These are phyloP conservation scores for Pachysolen tannophilus DNA, from an alignment of 805 yeast species.

Conservation along the genomic window DNA sequence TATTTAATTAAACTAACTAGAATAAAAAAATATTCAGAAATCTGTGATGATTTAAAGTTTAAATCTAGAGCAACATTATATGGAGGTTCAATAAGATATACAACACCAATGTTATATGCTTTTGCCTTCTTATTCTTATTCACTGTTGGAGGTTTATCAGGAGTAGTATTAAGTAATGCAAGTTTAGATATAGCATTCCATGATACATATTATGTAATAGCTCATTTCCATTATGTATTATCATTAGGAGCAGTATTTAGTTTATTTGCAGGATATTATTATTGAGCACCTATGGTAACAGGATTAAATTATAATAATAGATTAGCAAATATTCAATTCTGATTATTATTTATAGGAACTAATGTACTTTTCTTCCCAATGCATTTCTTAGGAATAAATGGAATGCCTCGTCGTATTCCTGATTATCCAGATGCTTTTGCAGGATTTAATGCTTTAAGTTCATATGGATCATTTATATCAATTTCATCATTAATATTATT, in stretches of 20 bases:
- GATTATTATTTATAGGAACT: slow-evolving; percentile 10
- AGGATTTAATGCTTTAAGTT: slow-evolving; percentile 14
- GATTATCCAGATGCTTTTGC: slow-evolving; percentile 11
- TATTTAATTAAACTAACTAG: slow-evolving; percentile 5
- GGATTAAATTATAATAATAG: slow-evolving; percentile 10
- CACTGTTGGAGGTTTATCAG: slow-evolving; percentile 15
- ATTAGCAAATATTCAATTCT: slow-evolving; percentile 11
- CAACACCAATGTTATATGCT: slow-evolving; percentile 11
- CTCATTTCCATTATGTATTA: slow-evolving; percentile 12
- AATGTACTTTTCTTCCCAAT: slow-evolving; percentile 11
- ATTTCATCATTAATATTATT: slow-evolving; percentile 14
- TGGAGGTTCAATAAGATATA: slow-evolving; percentile 9
- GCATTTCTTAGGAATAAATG: slow-evolving; percentile 11
- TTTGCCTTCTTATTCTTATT: slow-evolving; percentile 15
- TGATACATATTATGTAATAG: slow-evolving; percentile 10
- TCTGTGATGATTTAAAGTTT: no score
- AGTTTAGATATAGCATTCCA: slow-evolving; percentile 13
- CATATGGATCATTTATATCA: slow-evolving; percentile 16
- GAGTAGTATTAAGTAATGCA: slow-evolving; percentile 15
- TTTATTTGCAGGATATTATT: slow-evolving; percentile 12
- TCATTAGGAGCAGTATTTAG: slow-evolving; percentile 13
- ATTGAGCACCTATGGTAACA: slow-evolving; percentile 10
- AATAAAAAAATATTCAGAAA: no score
- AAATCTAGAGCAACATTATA: slow-evolving; percentile 3
- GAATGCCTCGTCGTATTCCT: slow-evolving; percentile 13